These are phyloP conservation scores for Arthonia radiata DNA, from an alignment of 495 filamentous ascomycete species.

Conservation along the genomic window DNA sequence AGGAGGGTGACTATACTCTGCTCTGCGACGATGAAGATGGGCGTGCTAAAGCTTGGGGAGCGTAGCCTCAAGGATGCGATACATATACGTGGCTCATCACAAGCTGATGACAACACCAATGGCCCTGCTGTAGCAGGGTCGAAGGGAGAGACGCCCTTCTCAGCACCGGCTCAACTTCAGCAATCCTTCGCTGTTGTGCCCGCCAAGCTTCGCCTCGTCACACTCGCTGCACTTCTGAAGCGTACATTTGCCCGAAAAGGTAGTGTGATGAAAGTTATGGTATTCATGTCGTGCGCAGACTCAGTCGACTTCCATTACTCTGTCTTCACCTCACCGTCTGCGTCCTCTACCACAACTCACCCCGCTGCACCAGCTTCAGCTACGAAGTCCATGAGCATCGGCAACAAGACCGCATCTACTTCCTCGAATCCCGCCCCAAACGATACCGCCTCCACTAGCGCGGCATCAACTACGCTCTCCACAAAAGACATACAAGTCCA, in stretches of 20 bases:
- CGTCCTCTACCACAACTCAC: slow-evolving; percentile 6
- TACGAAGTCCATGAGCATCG: slow-evolving; percentile 7
- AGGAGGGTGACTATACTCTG: slow-evolving; percentile 74
- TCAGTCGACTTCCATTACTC: slow-evolving; percentile 93
- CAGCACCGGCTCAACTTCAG: slow-evolving; percentile 78
- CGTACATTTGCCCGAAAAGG: slow-evolving; percentile 66
- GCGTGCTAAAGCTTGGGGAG: slow-evolving; percentile 71
- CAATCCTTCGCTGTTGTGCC: slow-evolving; percentile 72
- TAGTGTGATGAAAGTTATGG: slow-evolving; percentile 77
- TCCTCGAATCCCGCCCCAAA: slow-evolving; percentile 2
- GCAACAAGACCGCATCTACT: slow-evolving; percentile 1
- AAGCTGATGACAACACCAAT: slow-evolving; percentile 26
- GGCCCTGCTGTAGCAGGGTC: too few relatives aligned
- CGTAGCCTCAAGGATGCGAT: slow-evolving; percentile 85
- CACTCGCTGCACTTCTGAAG: slow-evolving; percentile 59
- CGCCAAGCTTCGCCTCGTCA: slow-evolving; percentile 70
- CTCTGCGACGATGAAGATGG: slow-evolving; percentile 92
- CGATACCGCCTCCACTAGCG: slow-evolving; percentile 7
- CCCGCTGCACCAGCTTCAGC: slow-evolving; percentile 9
- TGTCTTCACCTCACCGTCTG: slow-evolving; percentile 35
- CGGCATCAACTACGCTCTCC: slow-evolving; percentile 7
- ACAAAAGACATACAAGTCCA: slow-evolving; percentile 20
- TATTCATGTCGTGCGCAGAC: slow-evolving; percentile 92
- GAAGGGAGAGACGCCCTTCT: slow-evolving; percentile 30
- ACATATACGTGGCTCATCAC: too few relatives aligned